Evolutionary conservation across 1,284 basidiomycete species (phyloP).

Genomic region (Austropuccinia psidii): DNA sequence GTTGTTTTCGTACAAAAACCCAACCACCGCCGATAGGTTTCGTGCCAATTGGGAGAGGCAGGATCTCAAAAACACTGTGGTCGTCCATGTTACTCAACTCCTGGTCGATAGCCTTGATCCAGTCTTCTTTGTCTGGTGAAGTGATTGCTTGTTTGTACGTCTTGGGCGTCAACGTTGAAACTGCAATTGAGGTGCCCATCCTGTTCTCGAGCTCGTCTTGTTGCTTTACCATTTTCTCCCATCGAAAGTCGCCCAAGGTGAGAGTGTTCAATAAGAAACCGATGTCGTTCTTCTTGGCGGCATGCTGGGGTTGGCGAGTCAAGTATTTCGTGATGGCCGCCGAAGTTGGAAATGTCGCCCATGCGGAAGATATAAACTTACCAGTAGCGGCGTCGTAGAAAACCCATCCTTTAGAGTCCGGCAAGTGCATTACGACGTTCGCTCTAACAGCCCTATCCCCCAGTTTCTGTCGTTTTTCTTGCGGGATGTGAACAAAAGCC

Average conservation of each 20-base stretch:
- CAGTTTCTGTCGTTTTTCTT: too few species aligned
- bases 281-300: too few species aligned
- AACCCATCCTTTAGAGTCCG: conserved; percentile 5
- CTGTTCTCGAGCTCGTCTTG: neutral
- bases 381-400: too few species aligned
- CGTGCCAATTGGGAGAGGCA: too few species aligned
- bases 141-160: neutral
- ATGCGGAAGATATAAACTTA: too few species aligned
- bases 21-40: too few species aligned
- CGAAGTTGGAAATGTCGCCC: too few species aligned
- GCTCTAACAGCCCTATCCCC: neutral
- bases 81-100: neutral
- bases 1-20: too few species aligned
- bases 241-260: neutral
- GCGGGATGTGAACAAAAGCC: conserved; percentile 11
- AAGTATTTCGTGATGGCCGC: too few species aligned
- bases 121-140: neutral
- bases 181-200: neutral
- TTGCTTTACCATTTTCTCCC: neutral
- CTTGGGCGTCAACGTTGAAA: neutral
- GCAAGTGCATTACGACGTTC: neutral
- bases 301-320: too few species aligned
- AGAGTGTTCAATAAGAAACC: too few species aligned
- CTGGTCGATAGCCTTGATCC: neutral
- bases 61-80: too few species aligned